These are phyloP conservation scores for Suhomyces bribrorum DNA, from an alignment of 1,139 yeast species.

Conservation along the genomic window DNA sequence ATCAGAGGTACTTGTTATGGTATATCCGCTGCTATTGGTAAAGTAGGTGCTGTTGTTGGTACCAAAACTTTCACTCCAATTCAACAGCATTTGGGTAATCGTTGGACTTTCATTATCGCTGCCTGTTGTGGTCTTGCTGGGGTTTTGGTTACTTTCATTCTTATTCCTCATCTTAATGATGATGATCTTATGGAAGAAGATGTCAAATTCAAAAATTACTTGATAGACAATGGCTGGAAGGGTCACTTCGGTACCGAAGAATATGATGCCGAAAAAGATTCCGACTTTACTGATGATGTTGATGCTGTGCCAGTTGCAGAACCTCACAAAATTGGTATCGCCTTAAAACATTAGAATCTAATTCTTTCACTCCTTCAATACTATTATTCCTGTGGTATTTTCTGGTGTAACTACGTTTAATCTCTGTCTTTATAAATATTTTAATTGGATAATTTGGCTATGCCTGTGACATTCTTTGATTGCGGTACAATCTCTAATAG, in stretches of 20 bases:
- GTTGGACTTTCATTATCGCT: conserved; percentile 54
- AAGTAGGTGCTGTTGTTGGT: conserved; percentile 54
- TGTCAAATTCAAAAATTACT: conserved; percentile 58
- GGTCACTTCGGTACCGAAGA: conserved; percentile 55
- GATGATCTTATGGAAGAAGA: conserved; percentile 72
- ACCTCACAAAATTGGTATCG: conserved; percentile 6
- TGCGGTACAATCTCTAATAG: too few relatives aligned
- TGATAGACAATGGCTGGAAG: conserved; percentile 65
- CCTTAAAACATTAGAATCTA: not conserved
- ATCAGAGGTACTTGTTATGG: conserved; percentile 68
- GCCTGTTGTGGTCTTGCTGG: conserved; percentile 73
- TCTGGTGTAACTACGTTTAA: too few relatives aligned
- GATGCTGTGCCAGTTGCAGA: conserved; percentile 3
- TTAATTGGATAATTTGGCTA: too few relatives aligned
- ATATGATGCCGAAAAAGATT: conserved; percentile 19
- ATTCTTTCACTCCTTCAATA: not conserved
- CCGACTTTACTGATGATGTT: conserved; percentile 6
- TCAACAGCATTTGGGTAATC: conserved; percentile 28
- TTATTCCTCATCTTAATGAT: conserved; percentile 66
- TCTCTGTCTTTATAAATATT: too few relatives aligned
- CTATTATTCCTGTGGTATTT: too few relatives aligned
- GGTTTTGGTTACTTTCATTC: conserved; percentile 57
- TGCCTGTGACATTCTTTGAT: too few relatives aligned
- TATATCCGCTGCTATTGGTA: conserved; percentile 50
- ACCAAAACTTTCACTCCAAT: conserved; percentile 48